Conservation (phyloP, 2,329 filamentous ascomycete genomes). For the Neonectria faginata region DNA sequence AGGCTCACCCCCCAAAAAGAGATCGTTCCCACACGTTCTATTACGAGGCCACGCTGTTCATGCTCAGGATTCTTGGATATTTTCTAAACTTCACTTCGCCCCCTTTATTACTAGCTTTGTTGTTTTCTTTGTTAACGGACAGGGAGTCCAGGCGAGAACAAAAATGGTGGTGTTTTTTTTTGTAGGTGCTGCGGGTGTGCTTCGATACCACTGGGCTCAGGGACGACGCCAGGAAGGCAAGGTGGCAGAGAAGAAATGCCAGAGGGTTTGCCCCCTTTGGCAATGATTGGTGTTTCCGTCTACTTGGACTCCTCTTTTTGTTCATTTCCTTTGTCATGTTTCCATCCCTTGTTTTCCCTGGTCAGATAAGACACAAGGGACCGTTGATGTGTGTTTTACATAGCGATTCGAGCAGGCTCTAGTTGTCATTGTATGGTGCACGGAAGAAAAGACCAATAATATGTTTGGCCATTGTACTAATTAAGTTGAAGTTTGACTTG, state of each 20-base stretch:
- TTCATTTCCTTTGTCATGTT: slow-evolving; percentile 1
- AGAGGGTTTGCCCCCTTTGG: not conserved
- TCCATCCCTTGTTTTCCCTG: slow-evolving; percentile 12
- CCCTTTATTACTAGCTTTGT: slow-evolving; percentile 12
- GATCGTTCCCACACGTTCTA: not conserved
- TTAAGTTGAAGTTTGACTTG: slow-evolving; percentile 13
- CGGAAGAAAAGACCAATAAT: slow-evolving; percentile 24
- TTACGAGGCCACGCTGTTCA: slow-evolving; percentile 40
- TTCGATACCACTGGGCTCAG: not conserved
- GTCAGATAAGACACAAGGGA: slow-evolving; percentile 5
- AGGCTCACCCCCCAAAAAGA: not conserved
- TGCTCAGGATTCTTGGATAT: slow-evolving; percentile 29
- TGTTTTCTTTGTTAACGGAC: slow-evolving; percentile 15
- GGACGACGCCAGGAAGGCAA: not conserved
- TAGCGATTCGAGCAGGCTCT: slow-evolving; percentile 31
- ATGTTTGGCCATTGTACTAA: slow-evolving; percentile 16
- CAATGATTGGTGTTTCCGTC: not conserved
- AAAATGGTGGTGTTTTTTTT: slow-evolving; percentile 11
- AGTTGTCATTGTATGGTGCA: slow-evolving; percentile 12
- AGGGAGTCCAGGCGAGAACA: slow-evolving; percentile 15
- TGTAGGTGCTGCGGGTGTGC: not conserved
- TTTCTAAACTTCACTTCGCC: slow-evolving; percentile 13
- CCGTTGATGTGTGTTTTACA: slow-evolving; percentile 4
- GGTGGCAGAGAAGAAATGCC: slow-evolving; percentile 2
- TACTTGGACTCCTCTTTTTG: not conserved